A percentile compares a stretch with the other conserved stretches of the same genome.
These are phyloP conservation scores for Podila verticillata DNA, from an alignment of 192 early-diverging fungal species.

Conservation along the genomic window DNA sequence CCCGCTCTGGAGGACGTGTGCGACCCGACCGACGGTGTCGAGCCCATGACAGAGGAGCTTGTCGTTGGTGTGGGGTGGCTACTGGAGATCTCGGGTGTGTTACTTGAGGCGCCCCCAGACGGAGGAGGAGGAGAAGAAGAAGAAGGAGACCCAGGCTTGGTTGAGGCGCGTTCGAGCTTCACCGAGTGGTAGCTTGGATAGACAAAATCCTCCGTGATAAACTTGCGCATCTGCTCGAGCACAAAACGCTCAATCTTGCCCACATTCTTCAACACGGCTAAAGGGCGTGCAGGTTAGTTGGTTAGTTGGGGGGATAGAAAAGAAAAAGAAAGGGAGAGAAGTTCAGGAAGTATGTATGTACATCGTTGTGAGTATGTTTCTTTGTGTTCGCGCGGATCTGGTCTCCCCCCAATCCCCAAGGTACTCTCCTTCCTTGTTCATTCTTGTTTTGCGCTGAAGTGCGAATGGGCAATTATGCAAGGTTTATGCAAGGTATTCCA, in stretches of 20 bases:
- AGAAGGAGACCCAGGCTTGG: not conserved
- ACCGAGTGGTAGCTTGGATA: conserved; percentile 80
- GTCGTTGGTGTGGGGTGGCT: not conserved
- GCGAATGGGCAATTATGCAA: no score
- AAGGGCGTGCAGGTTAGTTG: not conserved
- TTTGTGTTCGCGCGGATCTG: not conserved
- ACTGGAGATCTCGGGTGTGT: not conserved
- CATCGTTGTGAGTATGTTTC: not conserved
- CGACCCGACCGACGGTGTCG: not conserved
- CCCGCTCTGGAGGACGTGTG: not conserved
- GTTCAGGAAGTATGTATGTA: conserved; percentile 1
- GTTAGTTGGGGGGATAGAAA: conserved; percentile 2
- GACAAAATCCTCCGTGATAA: conserved; percentile 82
- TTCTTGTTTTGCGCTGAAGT: no score
- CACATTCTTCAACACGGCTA: conserved; percentile 80
- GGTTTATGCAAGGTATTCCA: no score
- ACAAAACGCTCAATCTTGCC: conserved; percentile 85
- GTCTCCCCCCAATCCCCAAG: no score
- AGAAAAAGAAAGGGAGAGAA: not conserved
- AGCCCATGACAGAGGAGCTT: not conserved
- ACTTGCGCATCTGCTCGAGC: conserved; percentile 76
- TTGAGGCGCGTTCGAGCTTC: conserved; percentile 45
- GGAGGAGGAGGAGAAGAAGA: not conserved
- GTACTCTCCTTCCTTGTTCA: no score
- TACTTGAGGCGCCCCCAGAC: no score